Evolutionary conservation across 1,284 basidiomycete genomes (phyloP).

Genomic region (Fomitopsis pinicola): DNA sequence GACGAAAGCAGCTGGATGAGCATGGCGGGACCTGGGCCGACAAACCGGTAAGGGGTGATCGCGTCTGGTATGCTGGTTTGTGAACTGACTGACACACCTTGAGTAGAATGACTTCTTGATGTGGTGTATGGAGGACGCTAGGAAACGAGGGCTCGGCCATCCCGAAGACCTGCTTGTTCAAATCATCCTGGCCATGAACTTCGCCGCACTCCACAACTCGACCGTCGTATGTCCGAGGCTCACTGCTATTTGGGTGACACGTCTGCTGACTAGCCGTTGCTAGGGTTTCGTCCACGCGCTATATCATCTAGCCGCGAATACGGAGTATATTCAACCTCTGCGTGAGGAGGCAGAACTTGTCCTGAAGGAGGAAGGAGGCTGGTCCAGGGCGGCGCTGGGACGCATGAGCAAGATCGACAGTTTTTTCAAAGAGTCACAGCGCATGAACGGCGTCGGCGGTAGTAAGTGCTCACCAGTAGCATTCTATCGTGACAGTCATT

Average conservation of each 20-base stretch:
- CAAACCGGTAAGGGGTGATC: slow-evolving; percentile 17
- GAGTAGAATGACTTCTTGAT: slow-evolving; percentile 21
- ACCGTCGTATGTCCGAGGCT: slow-evolving; percentile 18
- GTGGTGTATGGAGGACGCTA: slow-evolving; percentile 24
- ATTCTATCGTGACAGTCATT: slow-evolving; percentile 21
- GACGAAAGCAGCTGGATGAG: slow-evolving; percentile 7
- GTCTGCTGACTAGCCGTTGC: background rate
- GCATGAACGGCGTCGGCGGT: slow-evolving; percentile 28
- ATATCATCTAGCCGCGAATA: slow-evolving; percentile 36
- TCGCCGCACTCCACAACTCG: slow-evolving; percentile 29
- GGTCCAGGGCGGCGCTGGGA: slow-evolving; percentile 38
- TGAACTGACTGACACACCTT: background rate
- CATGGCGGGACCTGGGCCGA: slow-evolving; percentile 17
- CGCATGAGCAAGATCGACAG: slow-evolving; percentile 50
- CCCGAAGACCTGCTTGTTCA: slow-evolving; percentile 11
- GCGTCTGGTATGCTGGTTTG: background rate
- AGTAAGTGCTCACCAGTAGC: slow-evolving; percentile 9
- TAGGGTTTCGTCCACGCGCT: slow-evolving; percentile 34
- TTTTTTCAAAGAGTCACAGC: slow-evolving; percentile 44
- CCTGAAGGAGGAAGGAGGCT: slow-evolving; percentile 37
- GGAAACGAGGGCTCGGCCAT: slow-evolving; percentile 10
- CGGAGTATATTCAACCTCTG: slow-evolving; percentile 34
- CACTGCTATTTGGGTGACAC: background rate
- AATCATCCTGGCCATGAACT: slow-evolving; percentile 24
- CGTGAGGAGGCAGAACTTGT: slow-evolving; percentile 41